Conservation (phyloP, 495 filamentous ascomycete species). For the Penicillium ochrochloron region DNA sequence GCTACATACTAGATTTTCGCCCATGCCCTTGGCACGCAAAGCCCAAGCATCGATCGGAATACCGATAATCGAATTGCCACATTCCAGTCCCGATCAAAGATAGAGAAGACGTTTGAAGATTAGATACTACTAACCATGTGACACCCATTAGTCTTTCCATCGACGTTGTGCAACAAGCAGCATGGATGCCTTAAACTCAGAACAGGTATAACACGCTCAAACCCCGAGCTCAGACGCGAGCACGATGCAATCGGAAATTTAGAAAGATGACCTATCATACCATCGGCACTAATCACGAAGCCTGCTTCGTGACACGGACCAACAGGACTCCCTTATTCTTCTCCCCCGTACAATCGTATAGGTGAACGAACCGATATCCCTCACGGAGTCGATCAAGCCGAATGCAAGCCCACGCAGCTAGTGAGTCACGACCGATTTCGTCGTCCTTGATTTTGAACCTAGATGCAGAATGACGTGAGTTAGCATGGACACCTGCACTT, state of each 20-base stretch:
- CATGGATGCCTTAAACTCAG: slow-evolving; percentile 14
- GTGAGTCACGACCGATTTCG: slow-evolving; percentile 71
- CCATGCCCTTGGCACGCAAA: neutral
- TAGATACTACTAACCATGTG: neutral
- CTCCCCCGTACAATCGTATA: slow-evolving; percentile 67
- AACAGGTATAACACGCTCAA: neutral
- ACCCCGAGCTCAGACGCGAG: neutral
- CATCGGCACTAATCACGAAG: slow-evolving; percentile 30
- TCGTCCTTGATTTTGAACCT: slow-evolving; percentile 89
- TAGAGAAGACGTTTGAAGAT: slow-evolving; percentile 2
- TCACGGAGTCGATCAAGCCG: slow-evolving; percentile 75
- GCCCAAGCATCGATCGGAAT: neutral
- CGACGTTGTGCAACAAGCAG: slow-evolving; percentile 12
- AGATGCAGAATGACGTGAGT: slow-evolving; percentile 23
- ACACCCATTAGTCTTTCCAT: neutral
- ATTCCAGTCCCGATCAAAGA: neutral
- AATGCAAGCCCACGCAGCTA: slow-evolving; percentile 88
- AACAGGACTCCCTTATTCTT: slow-evolving; percentile 67
- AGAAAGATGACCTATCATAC: slow-evolving; percentile 15
- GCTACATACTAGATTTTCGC: neutral
- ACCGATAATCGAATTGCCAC: neutral
- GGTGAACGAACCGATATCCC: slow-evolving; percentile 76
- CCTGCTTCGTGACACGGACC: slow-evolving; percentile 66
- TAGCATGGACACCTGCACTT: neutral
- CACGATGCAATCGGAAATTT: slow-evolving; percentile 2